A percentile compares a stretch with the other conserved stretches of the same genome.
Conservation (phyloP, 352 stramenopile genomes). For the Pythium plurisporium region DNA sequence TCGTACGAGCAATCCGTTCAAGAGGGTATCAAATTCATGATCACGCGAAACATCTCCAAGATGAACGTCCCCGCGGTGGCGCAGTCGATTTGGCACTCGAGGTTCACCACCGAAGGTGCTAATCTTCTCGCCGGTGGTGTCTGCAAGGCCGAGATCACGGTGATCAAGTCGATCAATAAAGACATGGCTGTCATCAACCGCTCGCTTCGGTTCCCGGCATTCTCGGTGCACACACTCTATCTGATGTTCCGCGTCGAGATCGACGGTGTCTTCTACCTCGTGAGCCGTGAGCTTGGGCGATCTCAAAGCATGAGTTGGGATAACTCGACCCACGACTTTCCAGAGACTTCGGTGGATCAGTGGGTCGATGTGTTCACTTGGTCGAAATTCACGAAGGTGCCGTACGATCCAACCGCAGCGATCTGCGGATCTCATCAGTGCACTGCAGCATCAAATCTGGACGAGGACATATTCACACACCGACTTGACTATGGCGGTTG, state of each 20-base stretch:
- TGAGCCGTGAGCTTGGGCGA: slow-evolving; percentile 13
- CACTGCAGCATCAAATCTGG: background rate
- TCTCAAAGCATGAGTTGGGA: background rate
- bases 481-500: slow-evolving; percentile 5
- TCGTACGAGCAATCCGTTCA: slow-evolving; percentile 1
- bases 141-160: background rate
- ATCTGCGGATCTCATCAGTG: background rate
- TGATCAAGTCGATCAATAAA: slow-evolving; percentile 14
- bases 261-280: slow-evolving; percentile 4
- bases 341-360: slow-evolving; percentile 3
- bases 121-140: background rate
- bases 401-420: background rate
- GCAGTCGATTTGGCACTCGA: slow-evolving; percentile 10
- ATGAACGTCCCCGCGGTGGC: slow-evolving; percentile 1
- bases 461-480: background rate
- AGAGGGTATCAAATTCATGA: slow-evolving; percentile 7
- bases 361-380: slow-evolving; percentile 16
- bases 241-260: slow-evolving; percentile 10
- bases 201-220: background rate
- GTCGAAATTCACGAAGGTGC: slow-evolving; percentile 7
- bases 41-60: slow-evolving; percentile 1
- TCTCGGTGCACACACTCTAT: slow-evolving; percentile 3
- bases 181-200: slow-evolving; percentile 16
- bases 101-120: background rate
- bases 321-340: slow-evolving; percentile 1